These are phyloP conservation scores for Leptodermis oblonga DNA, from an alignment of 257 asterid species.

Conservation along the genomic window DNA sequence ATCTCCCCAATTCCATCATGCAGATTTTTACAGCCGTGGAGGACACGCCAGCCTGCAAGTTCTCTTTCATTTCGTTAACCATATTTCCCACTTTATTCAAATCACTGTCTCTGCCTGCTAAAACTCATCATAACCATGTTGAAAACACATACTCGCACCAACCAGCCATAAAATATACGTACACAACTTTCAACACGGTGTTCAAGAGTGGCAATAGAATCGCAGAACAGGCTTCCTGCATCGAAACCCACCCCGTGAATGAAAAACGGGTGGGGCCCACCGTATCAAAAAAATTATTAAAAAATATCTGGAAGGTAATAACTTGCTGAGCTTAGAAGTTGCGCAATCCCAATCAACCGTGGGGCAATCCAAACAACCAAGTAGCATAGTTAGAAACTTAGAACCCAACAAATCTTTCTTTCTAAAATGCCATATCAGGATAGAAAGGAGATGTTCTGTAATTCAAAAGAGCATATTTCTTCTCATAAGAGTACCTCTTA, in stretches of 20 bases:
- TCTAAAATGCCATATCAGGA: neutral
- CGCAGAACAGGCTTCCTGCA: no score
- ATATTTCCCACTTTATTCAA: no score
- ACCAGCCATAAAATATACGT: no score
- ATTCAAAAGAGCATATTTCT: neutral
- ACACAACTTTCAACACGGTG: neutral
- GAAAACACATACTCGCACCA: neutral
- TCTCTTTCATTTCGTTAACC: neutral
- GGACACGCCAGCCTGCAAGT: neutral
- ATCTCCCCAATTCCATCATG: neutral
- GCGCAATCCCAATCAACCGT: neutral
- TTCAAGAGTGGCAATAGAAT: no score
- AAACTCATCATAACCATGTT: neutral
- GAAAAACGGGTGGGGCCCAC: no score
- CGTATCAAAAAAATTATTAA: no score
- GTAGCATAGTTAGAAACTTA: neutral
- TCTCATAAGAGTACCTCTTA: slow-evolving; percentile 8
- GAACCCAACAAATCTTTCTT: neutral
- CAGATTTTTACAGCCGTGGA: neutral
- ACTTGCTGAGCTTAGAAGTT: neutral
- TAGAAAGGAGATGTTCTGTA: neutral
- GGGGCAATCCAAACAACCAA: neutral
- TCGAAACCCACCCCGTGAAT: no score
- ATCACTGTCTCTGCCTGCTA: neutral
- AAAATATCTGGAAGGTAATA: no score